phyloP scores from a whole-genome alignment of 2,329 filamentous ascomycete genomes.

The Trichoderma guizhouense region DNA sequence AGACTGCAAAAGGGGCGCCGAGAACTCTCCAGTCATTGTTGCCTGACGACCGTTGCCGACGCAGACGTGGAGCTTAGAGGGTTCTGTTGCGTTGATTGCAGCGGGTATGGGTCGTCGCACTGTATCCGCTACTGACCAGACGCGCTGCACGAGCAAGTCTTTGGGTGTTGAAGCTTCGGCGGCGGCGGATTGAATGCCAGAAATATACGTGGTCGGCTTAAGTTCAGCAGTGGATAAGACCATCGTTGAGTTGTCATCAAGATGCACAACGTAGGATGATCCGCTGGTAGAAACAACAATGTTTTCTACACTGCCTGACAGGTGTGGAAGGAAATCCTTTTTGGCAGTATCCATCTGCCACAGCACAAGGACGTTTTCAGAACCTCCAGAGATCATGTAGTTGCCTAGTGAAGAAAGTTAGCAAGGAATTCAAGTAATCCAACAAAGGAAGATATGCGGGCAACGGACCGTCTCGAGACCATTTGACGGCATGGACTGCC shows the following conservation, averaged over 20 bases:
- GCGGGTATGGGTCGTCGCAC: conserved; percentile 54
- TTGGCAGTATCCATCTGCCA: conserved; percentile 91
- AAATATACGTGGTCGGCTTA: conserved; percentile 77
- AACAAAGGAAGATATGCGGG: background rate
- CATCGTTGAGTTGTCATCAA: conserved; percentile 91
- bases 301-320: conserved; percentile 80
- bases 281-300: conserved; percentile 78
- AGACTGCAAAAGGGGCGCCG: conserved; percentile 67
- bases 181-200: conserved; percentile 69
- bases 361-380: conserved; percentile 82
- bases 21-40: conserved; percentile 49
- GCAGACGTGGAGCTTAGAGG: conserved; percentile 64
- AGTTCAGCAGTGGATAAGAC: conserved; percentile 87
- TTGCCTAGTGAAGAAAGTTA: conserved; percentile 58
- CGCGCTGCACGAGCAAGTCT: conserved; percentile 51
- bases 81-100: conserved; percentile 57
- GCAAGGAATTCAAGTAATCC: conserved; percentile 18
- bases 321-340: conserved; percentile 82
- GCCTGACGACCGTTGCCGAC: conserved; percentile 61
- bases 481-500: conserved; percentile 79
- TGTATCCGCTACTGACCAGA: conserved; percentile 44
- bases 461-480: conserved; percentile 78
- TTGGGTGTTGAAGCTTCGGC: conserved; percentile 49
- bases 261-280: conserved; percentile 75
- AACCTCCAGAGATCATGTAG: conserved; percentile 89